phyloP scores from a whole-genome alignment of 2,329 filamentous ascomycete species.

The Clarireedia hainanense region DNA sequence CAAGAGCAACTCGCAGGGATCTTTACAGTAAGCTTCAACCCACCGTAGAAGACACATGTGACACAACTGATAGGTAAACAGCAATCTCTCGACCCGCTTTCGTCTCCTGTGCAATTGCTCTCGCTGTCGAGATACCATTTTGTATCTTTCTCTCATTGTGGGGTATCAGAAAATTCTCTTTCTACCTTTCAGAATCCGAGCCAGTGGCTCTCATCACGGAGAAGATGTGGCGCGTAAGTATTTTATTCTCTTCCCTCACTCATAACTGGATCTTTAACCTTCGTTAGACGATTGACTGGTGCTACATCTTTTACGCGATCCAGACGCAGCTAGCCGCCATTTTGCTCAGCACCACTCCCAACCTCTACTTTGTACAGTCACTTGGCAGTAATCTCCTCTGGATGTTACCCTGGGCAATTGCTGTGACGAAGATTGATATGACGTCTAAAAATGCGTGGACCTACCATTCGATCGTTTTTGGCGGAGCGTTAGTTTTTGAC shows the following conservation, averaged over 20 bases:
- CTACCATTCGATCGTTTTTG: constrained; percentile 60
- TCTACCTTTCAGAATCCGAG: constrained; percentile 50
- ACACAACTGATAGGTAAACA: not conserved
- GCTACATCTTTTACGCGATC: constrained; percentile 61
- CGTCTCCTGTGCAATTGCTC: constrained; percentile 42
- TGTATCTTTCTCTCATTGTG: constrained; percentile 54
- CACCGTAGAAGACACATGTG: not conserved
- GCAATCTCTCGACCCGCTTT: constrained; percentile 45
- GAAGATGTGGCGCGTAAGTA: constrained; percentile 42
- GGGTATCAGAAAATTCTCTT: constrained; percentile 53
- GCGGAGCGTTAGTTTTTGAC: constrained; percentile 59
- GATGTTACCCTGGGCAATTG: constrained; percentile 64
- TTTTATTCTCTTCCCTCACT: too few species aligned
- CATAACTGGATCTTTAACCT: too few species aligned
- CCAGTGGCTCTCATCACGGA: constrained; percentile 52
- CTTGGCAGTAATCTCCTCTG: constrained; percentile 59
- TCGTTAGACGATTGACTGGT: constrained; percentile 46
- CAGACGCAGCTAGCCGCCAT: constrained; percentile 59
- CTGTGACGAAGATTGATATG: constrained; percentile 42
- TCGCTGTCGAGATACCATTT: constrained; percentile 52
- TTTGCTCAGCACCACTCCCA: constrained; percentile 51
- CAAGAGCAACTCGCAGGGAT: constrained; percentile 29
- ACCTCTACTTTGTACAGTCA: constrained; percentile 62
- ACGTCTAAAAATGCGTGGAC: constrained; percentile 53
- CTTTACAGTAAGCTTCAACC: constrained; percentile 24